Evolutionary conservation across 345 rosid genomes (phyloP).

Genomic region (Stellera chamaejasme): DNA sequence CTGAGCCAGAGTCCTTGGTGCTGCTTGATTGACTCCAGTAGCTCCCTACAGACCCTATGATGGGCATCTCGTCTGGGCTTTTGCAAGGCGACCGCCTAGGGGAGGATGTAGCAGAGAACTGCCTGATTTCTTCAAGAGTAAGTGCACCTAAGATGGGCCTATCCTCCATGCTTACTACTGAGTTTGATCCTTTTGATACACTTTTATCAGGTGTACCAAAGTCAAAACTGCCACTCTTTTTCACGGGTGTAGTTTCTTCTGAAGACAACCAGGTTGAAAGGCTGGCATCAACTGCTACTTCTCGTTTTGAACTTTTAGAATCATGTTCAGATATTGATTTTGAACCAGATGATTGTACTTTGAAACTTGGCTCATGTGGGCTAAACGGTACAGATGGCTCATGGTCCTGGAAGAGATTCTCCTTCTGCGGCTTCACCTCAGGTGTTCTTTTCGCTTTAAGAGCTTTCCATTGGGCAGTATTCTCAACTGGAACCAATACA

Average conservation of each 20-base stretch:
- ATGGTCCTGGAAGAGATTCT: slow-evolving; percentile 39
- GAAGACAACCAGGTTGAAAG: slow-evolving; percentile 87
- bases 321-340: slow-evolving; percentile 25
- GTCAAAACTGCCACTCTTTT: slow-evolving; percentile 24
- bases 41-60: slow-evolving; percentile 82
- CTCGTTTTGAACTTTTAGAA: slow-evolving; percentile 36
- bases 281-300: slow-evolving; percentile 69
- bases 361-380: slow-evolving; percentile 19
- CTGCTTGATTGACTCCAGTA: slow-evolving; percentile 50
- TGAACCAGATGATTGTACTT: slow-evolving; percentile 33
- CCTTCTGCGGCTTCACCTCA: slow-evolving; percentile 51
- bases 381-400: slow-evolving; percentile 26
- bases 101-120: slow-evolving; percentile 55
- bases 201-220: slow-evolving; percentile 33
- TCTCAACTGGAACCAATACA: slow-evolving; percentile 84
- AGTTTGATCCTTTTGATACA: slow-evolving; percentile 35
- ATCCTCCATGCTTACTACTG: slow-evolving; percentile 50
- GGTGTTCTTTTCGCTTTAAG: slow-evolving; percentile 47
- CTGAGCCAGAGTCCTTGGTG: slow-evolving; percentile 31
- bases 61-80: slow-evolving; percentile 77
- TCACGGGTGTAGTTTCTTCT: slow-evolving; percentile 39
- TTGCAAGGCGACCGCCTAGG: slow-evolving; percentile 77
- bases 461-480: slow-evolving; percentile 89
- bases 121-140: slow-evolving; percentile 76
- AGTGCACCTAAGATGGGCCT: slow-evolving; percentile 86